These are phyloP conservation scores for Alnus glutinosa DNA, from an alignment of 306 rosid species.

Conservation along the genomic window DNA sequence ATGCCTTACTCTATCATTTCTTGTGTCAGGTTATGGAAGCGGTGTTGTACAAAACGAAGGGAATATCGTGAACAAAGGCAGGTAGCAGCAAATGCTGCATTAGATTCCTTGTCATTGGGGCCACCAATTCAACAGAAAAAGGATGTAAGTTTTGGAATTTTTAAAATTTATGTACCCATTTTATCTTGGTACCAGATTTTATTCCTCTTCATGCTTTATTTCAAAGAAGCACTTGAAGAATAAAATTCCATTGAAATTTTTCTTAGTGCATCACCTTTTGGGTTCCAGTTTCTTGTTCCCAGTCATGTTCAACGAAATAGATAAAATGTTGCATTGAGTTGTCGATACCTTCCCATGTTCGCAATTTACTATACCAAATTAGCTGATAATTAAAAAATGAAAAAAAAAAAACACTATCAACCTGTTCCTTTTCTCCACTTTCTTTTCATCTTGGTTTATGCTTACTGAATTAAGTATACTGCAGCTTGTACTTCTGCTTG, in stretches of 20 bases:
- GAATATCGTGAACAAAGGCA: slow-evolving; percentile 69
- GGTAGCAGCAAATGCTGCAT: slow-evolving; percentile 75
- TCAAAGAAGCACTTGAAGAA: not conserved
- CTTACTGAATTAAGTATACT: slow-evolving; percentile 6
- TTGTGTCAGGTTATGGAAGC: slow-evolving; percentile 78
- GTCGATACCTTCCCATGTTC: not conserved
- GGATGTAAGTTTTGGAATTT: slow-evolving; percentile 54
- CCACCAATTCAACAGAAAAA: slow-evolving; percentile 60
- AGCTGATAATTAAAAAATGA: not conserved
- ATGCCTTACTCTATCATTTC: slow-evolving; percentile 22
- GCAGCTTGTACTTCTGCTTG: not conserved
- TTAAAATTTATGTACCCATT: slow-evolving; percentile 21
- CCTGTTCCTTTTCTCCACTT: slow-evolving; percentile 4
- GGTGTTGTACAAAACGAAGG: slow-evolving; percentile 61
- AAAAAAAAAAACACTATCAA: not conserved
- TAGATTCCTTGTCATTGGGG: slow-evolving; percentile 69
- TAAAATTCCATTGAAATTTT: not conserved
- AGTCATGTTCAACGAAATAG: not conserved
- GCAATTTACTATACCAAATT: not conserved
- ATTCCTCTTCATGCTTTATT: not conserved
- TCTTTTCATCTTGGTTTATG: slow-evolving; percentile 1
- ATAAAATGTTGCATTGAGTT: not conserved
- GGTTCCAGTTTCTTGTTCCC: not conserved
- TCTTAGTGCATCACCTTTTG: not conserved
- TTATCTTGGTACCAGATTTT: not conserved